Percentiles rank a stretch among this genome's conserved stretches.
Evolutionary conservation across 1,139 yeast species (phyloP).

Genomic region (Hemisphaericaspora xylanilytica): DNA sequence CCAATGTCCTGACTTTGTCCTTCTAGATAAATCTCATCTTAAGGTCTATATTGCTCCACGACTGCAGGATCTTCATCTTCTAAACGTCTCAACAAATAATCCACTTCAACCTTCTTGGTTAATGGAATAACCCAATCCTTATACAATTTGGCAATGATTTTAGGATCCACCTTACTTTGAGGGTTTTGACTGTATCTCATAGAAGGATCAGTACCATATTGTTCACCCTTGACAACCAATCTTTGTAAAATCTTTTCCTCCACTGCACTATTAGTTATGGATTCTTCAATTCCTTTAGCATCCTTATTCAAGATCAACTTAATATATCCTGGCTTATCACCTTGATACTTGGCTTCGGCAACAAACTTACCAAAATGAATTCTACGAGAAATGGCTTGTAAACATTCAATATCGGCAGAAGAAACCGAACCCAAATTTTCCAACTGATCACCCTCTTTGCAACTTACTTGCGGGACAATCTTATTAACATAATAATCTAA

Average conservation of each 20-base stretch:
- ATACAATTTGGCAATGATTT: conserved; percentile 76
- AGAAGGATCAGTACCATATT: conserved; percentile 87
- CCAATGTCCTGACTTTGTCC: no score
- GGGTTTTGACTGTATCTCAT: conserved; percentile 64
- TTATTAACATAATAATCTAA: conserved; percentile 62
- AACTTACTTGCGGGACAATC: conserved; percentile 73
- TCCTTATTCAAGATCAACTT: conserved; percentile 65
- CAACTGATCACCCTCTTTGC: conserved; percentile 67
- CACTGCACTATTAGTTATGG: conserved; percentile 84
- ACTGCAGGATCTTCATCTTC: conserved; percentile 48
- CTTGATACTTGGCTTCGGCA: conserved; percentile 86
- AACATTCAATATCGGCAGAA: conserved; percentile 75
- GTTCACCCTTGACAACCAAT: conserved; percentile 72
- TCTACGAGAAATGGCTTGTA: conserved; percentile 88
- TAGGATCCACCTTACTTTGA: conserved; percentile 79
- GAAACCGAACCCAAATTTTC: conserved; percentile 91
- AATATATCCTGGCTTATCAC: conserved; percentile 63
- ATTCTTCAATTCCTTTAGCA: conserved; percentile 67
- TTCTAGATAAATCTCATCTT: not conserved
- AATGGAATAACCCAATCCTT: conserved; percentile 87
- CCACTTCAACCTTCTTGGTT: conserved; percentile 93
- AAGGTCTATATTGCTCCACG: conserved; percentile 11
- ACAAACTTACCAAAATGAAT: conserved; percentile 97
- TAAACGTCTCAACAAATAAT: conserved; percentile 77
- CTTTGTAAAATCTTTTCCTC: conserved; percentile 82